Evolutionary conservation across 805 yeast genomes (phyloP).

Genomic region (Saturnispora mendoncae): DNA sequence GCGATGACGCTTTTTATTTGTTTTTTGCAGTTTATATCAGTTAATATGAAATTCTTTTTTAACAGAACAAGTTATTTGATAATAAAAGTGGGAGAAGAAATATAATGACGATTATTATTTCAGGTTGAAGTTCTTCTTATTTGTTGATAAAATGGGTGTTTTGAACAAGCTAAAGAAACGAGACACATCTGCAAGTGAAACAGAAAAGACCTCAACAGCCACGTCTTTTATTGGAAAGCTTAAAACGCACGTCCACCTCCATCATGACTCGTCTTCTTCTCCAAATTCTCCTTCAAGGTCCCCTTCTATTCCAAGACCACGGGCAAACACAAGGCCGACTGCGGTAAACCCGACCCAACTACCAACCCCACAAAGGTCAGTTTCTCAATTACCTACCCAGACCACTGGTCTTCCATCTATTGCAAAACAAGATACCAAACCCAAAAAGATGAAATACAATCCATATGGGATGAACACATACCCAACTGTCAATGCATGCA

Average conservation of each 20-base stretch:
- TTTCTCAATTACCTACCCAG: constrained; percentile 7
- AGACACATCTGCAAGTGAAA: not conserved
- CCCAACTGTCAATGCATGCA: not conserved
- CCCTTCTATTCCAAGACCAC: not conserved
- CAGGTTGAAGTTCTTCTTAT: too few relatives aligned
- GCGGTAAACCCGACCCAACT: not conserved
- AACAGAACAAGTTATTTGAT: too few relatives aligned
- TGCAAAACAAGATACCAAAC: constrained; percentile 18
- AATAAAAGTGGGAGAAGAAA: too few relatives aligned
- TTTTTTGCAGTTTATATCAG: too few relatives aligned
- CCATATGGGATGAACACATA: constrained; percentile 44
- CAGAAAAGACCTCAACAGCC: not conserved
- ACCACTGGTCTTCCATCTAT: constrained; percentile 26
- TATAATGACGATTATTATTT: too few relatives aligned
- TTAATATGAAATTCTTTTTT: not conserved
- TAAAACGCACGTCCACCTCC: constrained; percentile 4
- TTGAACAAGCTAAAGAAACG: constrained; percentile 4
- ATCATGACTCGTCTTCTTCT: not conserved
- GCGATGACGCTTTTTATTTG: too few relatives aligned
- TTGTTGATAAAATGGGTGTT: constrained; percentile 10
- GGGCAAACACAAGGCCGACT: not conserved
- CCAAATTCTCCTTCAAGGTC: not conserved
- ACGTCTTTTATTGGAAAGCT: not conserved
- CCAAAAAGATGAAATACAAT: constrained; percentile 45
- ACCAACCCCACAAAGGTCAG: constrained; percentile 1